Base-by-base conservation (phyloP, 164 flowering plant species). In the Macadamia tetraphylla region DNA sequence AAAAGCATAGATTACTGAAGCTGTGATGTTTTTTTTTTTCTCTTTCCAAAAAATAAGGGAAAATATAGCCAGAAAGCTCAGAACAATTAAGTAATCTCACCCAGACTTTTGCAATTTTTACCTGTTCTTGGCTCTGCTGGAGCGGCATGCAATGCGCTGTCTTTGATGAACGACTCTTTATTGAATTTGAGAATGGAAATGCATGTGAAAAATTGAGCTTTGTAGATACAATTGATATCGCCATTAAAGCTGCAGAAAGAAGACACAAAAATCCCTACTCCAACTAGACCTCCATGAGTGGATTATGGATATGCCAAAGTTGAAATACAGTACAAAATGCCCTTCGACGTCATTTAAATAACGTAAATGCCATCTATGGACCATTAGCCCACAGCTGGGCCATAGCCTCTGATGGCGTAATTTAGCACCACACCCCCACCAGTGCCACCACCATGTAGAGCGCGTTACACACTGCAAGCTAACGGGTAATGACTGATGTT, bases 111-210 rank as follows among this genome's bases (percentile, higher is more conserved):
- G 29, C 10, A 23, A 42, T 32, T 3, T 42, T 15, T 55, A 76
- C 79, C 77, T 77, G 74, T 58, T 64, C 61, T 49, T 67, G 65
- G 29, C 62, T 62, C 64, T 59, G 74, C 68, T 67, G 72, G 30
- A 57, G 55, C 6, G 80, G 53, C 51, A 70, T 23, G 62, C 77
- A 77, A 48, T 43, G 62, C 13, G 59, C 67, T 35, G 63, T 53
- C 63, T 17, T 46, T 11, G 61, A 31, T 23, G 66, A 44, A 18
- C 60, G 42, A 67, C 32, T 68, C 51, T 58, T 67, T 4, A 6
- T 48, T 10, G 68, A 40, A 61, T 55, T 15, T 1, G 62, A 60
- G 17, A 67, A 61, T 31, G 71, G 69, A 30, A 13, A 15, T 13
- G 10, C 3, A n/a, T 71, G 64, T 40, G 44, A 11, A 6, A 71